Evolutionary conservation across 2,329 filamentous ascomycete species (phyloP).

Genomic region (Paramyrothecium roridum): DNA sequence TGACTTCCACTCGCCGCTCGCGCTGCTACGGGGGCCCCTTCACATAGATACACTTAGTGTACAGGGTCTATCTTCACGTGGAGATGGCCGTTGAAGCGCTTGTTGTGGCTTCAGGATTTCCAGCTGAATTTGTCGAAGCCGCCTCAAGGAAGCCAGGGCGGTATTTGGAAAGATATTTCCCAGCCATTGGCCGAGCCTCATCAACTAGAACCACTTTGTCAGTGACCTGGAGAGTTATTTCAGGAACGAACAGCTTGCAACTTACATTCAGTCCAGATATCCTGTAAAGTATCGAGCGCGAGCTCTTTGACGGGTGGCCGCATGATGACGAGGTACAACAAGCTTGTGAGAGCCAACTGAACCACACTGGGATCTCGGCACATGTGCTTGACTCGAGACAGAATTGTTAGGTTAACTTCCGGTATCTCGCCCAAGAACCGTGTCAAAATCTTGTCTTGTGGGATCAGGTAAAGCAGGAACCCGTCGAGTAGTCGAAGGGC

Average conservation of each 20-base stretch:
- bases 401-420: slow-evolving; percentile 66
- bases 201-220: slow-evolving; percentile 42
- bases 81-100: not conserved
- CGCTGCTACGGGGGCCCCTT: too few species aligned
- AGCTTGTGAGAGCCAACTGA: slow-evolving; percentile 59
- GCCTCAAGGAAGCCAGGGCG: slow-evolving; percentile 48
- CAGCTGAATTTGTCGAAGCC: slow-evolving; percentile 9
- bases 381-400: slow-evolving; percentile 67
- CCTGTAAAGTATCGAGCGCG: slow-evolving; percentile 63
- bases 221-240: slow-evolving; percentile 1
- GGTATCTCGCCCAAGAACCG: slow-evolving; percentile 91
- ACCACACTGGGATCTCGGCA: slow-evolving; percentile 66
- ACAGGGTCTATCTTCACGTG: not conserved
- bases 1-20: too few species aligned
- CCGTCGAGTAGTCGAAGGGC: slow-evolving; percentile 80
- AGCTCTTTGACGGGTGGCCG: slow-evolving; percentile 61
- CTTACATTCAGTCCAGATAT: slow-evolving; percentile 66
- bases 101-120: not conserved
- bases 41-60: too few species aligned
- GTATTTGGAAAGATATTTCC: slow-evolving; percentile 60
- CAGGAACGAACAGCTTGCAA: slow-evolving; percentile 8
- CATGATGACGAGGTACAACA: slow-evolving; percentile 67
- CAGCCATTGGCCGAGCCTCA: slow-evolving; percentile 59
- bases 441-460: slow-evolving; percentile 84
- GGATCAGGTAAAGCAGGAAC: slow-evolving; percentile 86